A percentile compares a stretch with the other conserved stretches of the same genome.
These are phyloP conservation scores for Coemansia sp. DNA, from an alignment of 192 early-diverging fungal species.

Conservation along the genomic window DNA sequence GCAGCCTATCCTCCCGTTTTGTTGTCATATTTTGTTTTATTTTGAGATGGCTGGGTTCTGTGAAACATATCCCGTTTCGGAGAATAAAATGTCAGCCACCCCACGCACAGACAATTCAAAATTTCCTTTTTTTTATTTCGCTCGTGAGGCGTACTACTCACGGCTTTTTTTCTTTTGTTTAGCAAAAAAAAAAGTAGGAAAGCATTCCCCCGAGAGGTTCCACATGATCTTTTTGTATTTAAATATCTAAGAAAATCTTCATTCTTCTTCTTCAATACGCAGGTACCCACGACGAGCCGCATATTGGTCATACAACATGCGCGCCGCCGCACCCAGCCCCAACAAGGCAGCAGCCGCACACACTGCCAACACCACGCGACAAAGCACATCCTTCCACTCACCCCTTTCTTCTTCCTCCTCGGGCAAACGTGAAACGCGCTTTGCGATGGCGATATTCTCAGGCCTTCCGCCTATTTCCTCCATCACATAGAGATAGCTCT, in stretches of 20 bases:
- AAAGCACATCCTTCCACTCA: not conserved
- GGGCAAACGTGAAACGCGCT: conserved; percentile 22
- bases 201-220: too few species aligned
- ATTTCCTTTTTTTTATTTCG: too few species aligned
- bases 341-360: conserved; percentile 6
- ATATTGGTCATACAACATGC: conserved; percentile 6
- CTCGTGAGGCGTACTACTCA: not conserved
- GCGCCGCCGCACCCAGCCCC: not conserved
- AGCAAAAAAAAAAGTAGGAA: not conserved
- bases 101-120: conserved; percentile 3
- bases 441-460: conserved; percentile 25
- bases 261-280: not conserved
- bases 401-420: not conserved
- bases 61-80: not conserved
- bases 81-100: conserved; percentile 2
- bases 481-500: conserved; percentile 30
- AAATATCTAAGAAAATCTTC: not conserved
- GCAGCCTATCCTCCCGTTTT: not conserved
- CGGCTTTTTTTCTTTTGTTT: not conserved
- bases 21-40: not conserved
- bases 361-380: not conserved
- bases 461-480: conserved; percentile 47
- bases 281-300: conserved; percentile 21
- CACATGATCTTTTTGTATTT: too few species aligned
- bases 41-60: not conserved